Percentiles rank a stretch among this genome's conserved stretches.
These are phyloP conservation scores for Hemileccinum impolitum DNA, from an alignment of 768 basidiomycete species.

Conservation along the genomic window DNA sequence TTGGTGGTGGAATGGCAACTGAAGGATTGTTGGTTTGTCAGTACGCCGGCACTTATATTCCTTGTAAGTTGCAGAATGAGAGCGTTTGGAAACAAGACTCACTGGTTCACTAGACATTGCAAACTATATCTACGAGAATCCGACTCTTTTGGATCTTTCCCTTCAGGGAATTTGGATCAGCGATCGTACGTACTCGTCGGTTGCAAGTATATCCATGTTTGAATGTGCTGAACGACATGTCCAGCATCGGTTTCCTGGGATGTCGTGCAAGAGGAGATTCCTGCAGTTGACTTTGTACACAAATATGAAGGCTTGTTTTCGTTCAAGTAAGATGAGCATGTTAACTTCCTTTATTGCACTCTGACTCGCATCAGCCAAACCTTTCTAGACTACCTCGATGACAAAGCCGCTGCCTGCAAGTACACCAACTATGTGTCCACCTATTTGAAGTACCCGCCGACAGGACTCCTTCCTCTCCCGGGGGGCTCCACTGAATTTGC, in stretches of 20 bases:
- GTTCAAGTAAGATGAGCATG: conserved; percentile 51
- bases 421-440: conserved; percentile 61
- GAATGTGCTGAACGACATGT: background rate
- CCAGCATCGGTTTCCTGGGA: conserved; percentile 58
- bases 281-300: conserved; percentile 70
- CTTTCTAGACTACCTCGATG: conserved; percentile 57
- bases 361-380: conserved; percentile 47
- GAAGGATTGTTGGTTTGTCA: conserved; percentile 18
- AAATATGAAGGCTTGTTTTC: conserved; percentile 69
- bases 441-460: conserved; percentile 65
- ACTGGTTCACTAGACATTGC: conserved; percentile 55
- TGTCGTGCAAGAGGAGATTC: conserved; percentile 65
- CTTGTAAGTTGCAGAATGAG: conserved; percentile 37
- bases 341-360: background rate
- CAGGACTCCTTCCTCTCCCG: conserved; percentile 64
- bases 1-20: background rate
- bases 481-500: conserved; percentile 46
- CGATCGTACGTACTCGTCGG: conserved; percentile 49
- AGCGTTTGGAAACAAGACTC: background rate
- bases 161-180: conserved; percentile 71
- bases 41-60: conserved; percentile 74
- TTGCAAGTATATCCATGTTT: background rate
- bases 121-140: conserved; percentile 65
- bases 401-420: conserved; percentile 50
- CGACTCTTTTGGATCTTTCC: conserved; percentile 47